Base-by-base conservation (phyloP, 2,329 filamentous ascomycete genomes). In the Hirsutella thompsonii region DNA sequence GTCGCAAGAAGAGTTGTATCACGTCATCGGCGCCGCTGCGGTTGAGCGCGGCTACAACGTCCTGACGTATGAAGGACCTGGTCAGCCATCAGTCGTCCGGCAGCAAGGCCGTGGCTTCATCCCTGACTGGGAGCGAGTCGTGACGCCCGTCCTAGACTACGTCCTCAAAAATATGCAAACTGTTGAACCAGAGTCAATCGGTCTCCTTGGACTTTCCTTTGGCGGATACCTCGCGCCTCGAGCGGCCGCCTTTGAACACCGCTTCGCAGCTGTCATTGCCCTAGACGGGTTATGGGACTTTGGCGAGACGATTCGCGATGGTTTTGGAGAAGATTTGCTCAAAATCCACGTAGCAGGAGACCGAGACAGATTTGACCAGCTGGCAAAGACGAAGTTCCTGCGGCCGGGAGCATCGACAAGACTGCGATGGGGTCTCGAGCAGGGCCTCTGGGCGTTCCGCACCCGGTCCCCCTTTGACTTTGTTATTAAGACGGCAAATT, bases 31-130 rank as follows among this genome's bases (percentile, higher is more conserved):
- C n/a, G 47, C 51, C 2, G 48, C 55, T 0, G 56, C 57, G 0
- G 46, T 66, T 6, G 53, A 56, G 13, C 55, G 63, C 1, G 65
- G 65, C 8, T 64, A 55, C 46, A 66, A 63, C 40, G 54, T 55
- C 43, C 50, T 69, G 8, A 62, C 60, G 0, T 70, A 63, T 40
- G 67, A 71, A 41, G 68, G 67, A 0, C 67, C 66, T 0, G 67
- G 67, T 0, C 67, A 70, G 46, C 56, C 59, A 1, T 59, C 54
- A 1, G 59, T 66, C 2, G 57, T 60, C 8, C 60, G 67, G 1
- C 42, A 62, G 0, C 63, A 70, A 38, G 49, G 56, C 10, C 38
- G 67, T 0, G 65, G 65, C 2, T 70, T 70, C 48, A 68, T 67
- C 40, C 50, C 55, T 0, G 56, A 68, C 5, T 70, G 65, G 65